Evolutionary conservation across 78 protist species (phyloP).

Genomic region (Ministeria vibrans): DNA sequence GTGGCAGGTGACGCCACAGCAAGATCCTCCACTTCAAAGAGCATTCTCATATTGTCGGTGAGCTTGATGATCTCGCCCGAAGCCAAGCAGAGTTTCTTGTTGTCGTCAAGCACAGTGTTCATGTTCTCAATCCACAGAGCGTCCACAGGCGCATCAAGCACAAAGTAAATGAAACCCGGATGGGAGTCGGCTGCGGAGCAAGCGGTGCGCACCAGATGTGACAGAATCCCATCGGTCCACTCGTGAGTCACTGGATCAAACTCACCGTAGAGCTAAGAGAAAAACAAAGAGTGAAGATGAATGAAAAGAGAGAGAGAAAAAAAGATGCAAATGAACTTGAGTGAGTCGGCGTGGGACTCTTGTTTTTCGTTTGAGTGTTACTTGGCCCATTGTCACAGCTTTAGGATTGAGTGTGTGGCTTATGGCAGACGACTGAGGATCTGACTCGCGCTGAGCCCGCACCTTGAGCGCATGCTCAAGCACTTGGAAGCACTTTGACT

Average conservation of each 20-base stretch:
- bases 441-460: not conserved
- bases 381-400: conserved; percentile 68
- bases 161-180: conserved; percentile 50
- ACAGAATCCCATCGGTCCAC: conserved; percentile 85
- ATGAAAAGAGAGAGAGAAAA: too few relatives aligned
- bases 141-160: conserved; percentile 89
- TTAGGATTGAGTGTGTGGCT: conserved; percentile 65
- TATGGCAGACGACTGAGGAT: not conserved
- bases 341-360: too few relatives aligned
- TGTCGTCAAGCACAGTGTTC: conserved; percentile 91
- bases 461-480: conserved; percentile 56
- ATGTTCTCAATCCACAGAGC: conserved; percentile 93
- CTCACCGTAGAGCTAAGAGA: conserved; percentile 81
- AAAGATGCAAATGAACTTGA: too few relatives aligned
- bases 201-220: conserved; percentile 28
- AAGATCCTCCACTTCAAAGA: conserved; percentile 84
- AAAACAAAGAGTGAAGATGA: too few relatives aligned
- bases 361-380: too few relatives aligned
- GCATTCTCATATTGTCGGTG: conserved; percentile 52
- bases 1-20: conserved; percentile 87
- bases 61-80: conserved; percentile 79
- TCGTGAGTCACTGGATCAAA: conserved; percentile 70
- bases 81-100: conserved; percentile 89
- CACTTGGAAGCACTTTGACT: conserved; percentile 41
- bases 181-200: conserved; percentile 10